Evolutionary conservation across 1,139 yeast species (phyloP), one percentile per base, ranked within the genome.

Genomic region (Diutina ranongensis): DNA sequence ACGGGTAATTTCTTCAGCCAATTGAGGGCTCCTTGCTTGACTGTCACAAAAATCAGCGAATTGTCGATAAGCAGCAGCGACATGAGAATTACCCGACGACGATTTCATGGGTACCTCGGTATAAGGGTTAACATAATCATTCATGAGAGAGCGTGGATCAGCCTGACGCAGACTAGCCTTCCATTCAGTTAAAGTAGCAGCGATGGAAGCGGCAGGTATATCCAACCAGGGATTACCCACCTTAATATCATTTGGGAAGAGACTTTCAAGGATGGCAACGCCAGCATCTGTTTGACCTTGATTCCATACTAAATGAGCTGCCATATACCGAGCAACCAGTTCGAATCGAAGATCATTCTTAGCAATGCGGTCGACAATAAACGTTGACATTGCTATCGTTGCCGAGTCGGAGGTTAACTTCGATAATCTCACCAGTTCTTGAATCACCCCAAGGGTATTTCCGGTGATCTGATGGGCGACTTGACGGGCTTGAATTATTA

Each of bases 1-100:
- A 40, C 67, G 72, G 3, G 55, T 57, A 9, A 82, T 64, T 25
- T 75, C 75, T 12, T 70, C 74, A 35, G 61, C 64, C 15, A 72
- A 56, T 1, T 63, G 61, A 3, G 68, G 58, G 2, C 76, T 71
- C 50, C 72, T 71, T 42, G 75, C 65, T 54, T 85, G 94, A 7
- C 65, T 63, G 53, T 84, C 86, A 57, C 97, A 86, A 56, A 89
- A 89, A 32, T 71, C 67, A 0, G 89, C 97, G 54, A 84, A 72
- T 3, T 71, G 65, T 50, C 75, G 80, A 55, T 62, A 83, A 1
- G 80, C 71, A 33, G 64, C 61, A 0, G 83, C 74, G 46, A 57
- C 46, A 50, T 57, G 54, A 35, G 16, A 7, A 13, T 21, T 10
- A 21, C 27, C 19, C 1, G 53, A 55, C 38, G 56, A 52, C 22